Percentiles rank a stretch among this genome's conserved stretches.
These are phyloP conservation scores for Metschnikowia bowlesiae DNA, from an alignment of 805 yeast genomes.

Conservation along the genomic window DNA sequence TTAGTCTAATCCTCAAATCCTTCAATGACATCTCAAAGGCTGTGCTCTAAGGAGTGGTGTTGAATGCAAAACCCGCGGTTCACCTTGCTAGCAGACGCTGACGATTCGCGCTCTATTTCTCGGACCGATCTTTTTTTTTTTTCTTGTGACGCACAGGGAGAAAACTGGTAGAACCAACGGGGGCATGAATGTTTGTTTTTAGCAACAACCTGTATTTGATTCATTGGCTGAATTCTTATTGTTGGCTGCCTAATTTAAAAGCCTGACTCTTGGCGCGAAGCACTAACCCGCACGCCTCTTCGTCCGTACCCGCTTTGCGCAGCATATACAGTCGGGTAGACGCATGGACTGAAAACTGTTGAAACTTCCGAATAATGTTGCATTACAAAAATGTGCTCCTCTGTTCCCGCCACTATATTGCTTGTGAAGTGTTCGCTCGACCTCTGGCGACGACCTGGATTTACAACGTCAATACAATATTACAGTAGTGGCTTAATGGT, in stretches of 20 bases:
- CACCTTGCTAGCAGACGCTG: background rate
- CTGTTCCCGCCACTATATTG: background rate
- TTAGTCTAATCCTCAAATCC: background rate
- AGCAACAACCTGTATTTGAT: background rate
- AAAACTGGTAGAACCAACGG: background rate
- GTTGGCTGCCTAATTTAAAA: background rate
- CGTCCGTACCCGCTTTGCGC: background rate
- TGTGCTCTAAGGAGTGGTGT: background rate
- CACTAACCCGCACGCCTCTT: background rate
- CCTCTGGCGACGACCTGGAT: too few species aligned
- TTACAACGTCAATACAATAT: too few species aligned
- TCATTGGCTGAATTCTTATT: background rate
- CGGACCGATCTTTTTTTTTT: background rate
- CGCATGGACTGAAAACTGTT: background rate
- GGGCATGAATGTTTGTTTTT: background rate
- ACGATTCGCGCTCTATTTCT: background rate
- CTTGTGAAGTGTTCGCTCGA: too few species aligned
- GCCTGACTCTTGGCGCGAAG: slow-evolving; percentile 1
- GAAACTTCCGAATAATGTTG: background rate
- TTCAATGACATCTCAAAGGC: background rate
- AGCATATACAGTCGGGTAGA: background rate
- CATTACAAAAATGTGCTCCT: background rate
- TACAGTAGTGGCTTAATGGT: too few species aligned
- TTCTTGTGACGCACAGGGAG: background rate
- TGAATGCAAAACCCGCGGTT: background rate